These are phyloP conservation scores for Fusarium udum DNA, from an alignment of 2,329 filamentous ascomycete genomes.

Conservation along the genomic window DNA sequence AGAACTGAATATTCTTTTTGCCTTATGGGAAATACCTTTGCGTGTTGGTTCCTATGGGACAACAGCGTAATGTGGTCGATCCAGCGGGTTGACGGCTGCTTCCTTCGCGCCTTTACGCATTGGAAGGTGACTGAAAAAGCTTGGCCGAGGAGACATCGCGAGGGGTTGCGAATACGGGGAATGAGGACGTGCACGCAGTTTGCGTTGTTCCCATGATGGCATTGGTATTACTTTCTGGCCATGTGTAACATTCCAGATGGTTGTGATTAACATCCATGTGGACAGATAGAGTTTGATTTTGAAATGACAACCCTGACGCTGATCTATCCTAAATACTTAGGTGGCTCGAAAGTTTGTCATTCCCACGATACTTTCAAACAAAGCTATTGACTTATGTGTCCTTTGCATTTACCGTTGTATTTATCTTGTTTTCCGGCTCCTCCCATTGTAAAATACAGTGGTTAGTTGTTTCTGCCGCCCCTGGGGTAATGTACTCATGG, in stretches of 20 bases:
- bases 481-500: neutral
- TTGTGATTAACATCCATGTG: accelerated
- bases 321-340: neutral
- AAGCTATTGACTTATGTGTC: accelerated
- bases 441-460: accelerated
- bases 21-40: accelerated
- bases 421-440: neutral
- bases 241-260: neutral
- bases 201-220: no score
- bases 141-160: no score
- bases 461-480: no score
- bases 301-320: neutral
- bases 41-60: no score
- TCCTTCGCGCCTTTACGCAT: no score
- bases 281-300: neutral
- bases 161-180: neutral
- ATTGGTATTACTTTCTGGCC: neutral
- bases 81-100: no score
- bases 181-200: no score
- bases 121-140: no score
- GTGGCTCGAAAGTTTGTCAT: neutral
- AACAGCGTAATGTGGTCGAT: no score
- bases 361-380: accelerated
- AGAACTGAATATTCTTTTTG: accelerated
- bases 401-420: no score